Percentiles rank a stretch among this genome's conserved stretches.
phyloP scores from a whole-genome alignment of 1,139 yeast species.

The Blastobotrys ciferrii region DNA sequence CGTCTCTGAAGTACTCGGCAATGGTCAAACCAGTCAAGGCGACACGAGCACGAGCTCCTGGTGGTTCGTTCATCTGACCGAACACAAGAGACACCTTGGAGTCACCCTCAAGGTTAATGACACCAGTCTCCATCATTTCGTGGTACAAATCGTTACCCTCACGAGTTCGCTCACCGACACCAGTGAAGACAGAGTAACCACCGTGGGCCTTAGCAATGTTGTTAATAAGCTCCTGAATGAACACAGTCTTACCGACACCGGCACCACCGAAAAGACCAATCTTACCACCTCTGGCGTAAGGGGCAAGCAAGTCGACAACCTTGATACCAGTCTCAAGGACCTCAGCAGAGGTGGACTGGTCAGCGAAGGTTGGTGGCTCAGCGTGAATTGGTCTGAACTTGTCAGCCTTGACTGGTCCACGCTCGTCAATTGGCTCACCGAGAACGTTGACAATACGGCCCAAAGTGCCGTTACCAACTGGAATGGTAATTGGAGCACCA shows the following conservation, averaged over 20 bases:
- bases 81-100: slow-evolving; percentile 99
- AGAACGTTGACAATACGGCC: slow-evolving; percentile 98
- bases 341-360: slow-evolving; percentile 94
- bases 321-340: slow-evolving; percentile 99
- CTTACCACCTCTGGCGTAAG: slow-evolving; percentile 99
- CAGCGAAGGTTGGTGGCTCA: slow-evolving; percentile 93
- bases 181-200: slow-evolving; percentile 99
- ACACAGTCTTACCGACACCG: slow-evolving; percentile 99
- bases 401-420: slow-evolving; percentile 95
- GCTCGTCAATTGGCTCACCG: slow-evolving; percentile 99
- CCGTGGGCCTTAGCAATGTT: slow-evolving; percentile 99
- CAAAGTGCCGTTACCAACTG: slow-evolving; percentile 98
- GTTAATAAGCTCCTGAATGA: slow-evolving; percentile 99
- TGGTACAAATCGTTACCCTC: slow-evolving; percentile 99
- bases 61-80: slow-evolving; percentile 99
- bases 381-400: slow-evolving; percentile 97
- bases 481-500: slow-evolving; percentile 97
- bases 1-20: slow-evolving; percentile 99
- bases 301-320: slow-evolving; percentile 99
- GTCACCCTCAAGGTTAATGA: slow-evolving; percentile 98
- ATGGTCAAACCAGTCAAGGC: slow-evolving; percentile 99
- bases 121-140: slow-evolving; percentile 99
- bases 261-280: slow-evolving; percentile 99
- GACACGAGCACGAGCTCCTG: slow-evolving; percentile 99
- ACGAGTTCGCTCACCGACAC: slow-evolving; percentile 99